Evolutionary conservation across 164 flowering plant species (phyloP), one percentile per base, ranked within the genome.

Genomic region (Pachysandra terminalis): DNA sequence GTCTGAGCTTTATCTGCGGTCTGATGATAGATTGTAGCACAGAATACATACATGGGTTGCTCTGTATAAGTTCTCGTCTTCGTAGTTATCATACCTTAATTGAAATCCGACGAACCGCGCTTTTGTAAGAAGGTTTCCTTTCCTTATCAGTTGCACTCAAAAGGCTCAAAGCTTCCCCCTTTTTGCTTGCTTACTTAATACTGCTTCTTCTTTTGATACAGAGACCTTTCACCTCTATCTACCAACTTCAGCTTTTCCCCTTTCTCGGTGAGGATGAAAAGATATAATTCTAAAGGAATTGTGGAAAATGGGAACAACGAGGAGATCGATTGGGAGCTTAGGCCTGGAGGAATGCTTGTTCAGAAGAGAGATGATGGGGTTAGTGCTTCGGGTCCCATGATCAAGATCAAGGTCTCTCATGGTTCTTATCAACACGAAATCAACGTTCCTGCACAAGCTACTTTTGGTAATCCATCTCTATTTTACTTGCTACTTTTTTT

Each of bases 331-430:
- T 85, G 81, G 78, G 86, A 80, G 75, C 41, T 80, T 55, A 77
- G 86, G 68, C 89, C 89, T 13, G 77, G 80, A 26, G 86, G 86
- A 25, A 83, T 85, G 86, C 82, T 80, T 24, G 86, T 80, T 3
- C 86, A 85, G 79, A 79, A 74, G 66, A 79, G 84, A 52, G 81
- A 74, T 32, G 65, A 65, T 19, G 81, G 68, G 21, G 71, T 55
- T 52, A 73, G 70, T 51, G 41, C 68, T 76, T 73, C 70, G 45
- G 84, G 77, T 13, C 79, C 84, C 49, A 54, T 62, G 71, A 81
- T 87, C 73, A 84, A 71, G 72, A 66, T 87, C 77, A 84, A 68
- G 74, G 84, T 89, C 71, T 66, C 85, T 45, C 80, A 81, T 67
- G 90, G 87, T 53, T 64, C 80, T 21, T 67, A 66, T 64, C 81